A percentile compares a stretch with the other conserved stretches of the same genome.
These are phyloP conservation scores for Metarhizium sp. DNA, from an alignment of 2,329 filamentous ascomycete species.

Conservation along the genomic window DNA sequence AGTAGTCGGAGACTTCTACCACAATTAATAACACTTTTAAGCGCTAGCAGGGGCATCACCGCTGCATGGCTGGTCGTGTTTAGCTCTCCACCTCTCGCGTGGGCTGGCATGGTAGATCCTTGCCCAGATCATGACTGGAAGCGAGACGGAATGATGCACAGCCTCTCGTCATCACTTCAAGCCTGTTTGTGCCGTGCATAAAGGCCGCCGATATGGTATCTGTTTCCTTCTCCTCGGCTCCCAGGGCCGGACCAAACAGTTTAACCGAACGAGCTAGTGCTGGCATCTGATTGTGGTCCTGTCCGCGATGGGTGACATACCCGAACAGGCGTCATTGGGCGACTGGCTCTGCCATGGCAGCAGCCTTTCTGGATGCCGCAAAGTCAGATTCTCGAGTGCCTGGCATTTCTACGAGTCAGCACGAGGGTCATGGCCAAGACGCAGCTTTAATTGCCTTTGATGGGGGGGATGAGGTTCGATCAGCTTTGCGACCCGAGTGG, in stretches of 20 bases:
- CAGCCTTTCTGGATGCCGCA: no score
- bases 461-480: no score
- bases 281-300: not conserved
- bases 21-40: no score
- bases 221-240: not conserved
- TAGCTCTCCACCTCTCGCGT: conserved; percentile 4
- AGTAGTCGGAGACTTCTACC: no score
- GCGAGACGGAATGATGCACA: not conserved
- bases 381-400: no score
- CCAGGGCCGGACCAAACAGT: not conserved
- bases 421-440: no score
- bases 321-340: not conserved
- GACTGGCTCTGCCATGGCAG: not conserved
- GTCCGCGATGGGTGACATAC: not conserved
- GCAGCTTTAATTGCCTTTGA: no score
- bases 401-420: no score
- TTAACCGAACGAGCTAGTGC: not conserved
- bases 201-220: not conserved
- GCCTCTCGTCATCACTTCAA: not conserved
- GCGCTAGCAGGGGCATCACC: no score
- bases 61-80: not conserved
- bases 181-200: not conserved
- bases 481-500: no score
- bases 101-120: conserved; percentile 1
- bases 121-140: not conserved